Base-by-base conservation (phyloP, 1,139 yeast genomes). In the Saccharomyces pastorianus region DNA sequence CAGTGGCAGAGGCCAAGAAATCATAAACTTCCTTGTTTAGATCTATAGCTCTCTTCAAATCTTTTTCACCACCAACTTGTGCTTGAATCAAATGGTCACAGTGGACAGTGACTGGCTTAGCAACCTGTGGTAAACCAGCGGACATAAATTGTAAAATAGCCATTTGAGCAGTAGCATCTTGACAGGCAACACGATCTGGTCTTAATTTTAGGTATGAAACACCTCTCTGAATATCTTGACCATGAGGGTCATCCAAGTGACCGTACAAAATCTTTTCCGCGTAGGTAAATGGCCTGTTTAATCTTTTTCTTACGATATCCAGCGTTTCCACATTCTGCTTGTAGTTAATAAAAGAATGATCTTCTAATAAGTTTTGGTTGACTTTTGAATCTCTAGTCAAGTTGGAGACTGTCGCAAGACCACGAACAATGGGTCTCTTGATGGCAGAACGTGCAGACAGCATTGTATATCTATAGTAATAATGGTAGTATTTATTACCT, bases 121-220 rank as follows among this genome's bases (percentile, higher is more conserved):
- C 96, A 56, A 90, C 97, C 67, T 82, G 81, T 61, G 96, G 95
- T 80, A 93, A 77, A 70, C 95, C 95, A 63, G 96, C 96, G 64
- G 96, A 86, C 97, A 91, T 91, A 76, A 91, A 91, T 80, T 93
- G 99, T 72, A 93, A 80, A 69, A 93, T 88, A 64, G 98, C 98
- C 99, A 93, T 93, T 79, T 93, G 99, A 64, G 99, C 99, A 61
- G 98, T 91, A 65, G 99, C 99, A 81, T 93, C 99, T 80, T 93
- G 99, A 82, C 97, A 91, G 58, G 99, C 98, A 67, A 93, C 98
- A 79, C 99, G 88, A 76, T 93, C 99, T 57, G 99, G 99, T 79
- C 97, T 88, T 73, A 93, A 84, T 78, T 93, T 91, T 77, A 93
- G 82, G 80, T 93, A 93, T 46, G 96, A 87, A 59, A 86, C 88